Evolutionary conservation across 768 basidiomycete species (phyloP).

Genomic region (Boletus speciosus): DNA sequence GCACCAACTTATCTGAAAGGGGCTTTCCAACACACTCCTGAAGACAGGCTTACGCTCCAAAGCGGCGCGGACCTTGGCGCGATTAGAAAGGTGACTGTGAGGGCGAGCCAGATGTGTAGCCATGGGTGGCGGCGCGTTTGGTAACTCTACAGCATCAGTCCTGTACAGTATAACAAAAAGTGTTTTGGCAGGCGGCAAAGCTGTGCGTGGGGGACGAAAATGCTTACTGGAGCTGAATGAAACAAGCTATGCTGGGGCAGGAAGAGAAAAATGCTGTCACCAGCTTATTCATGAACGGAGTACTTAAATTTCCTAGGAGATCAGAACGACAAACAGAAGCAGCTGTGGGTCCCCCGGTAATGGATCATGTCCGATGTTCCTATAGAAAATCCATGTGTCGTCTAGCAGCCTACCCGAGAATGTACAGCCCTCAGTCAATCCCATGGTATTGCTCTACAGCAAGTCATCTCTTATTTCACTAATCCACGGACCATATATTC

Average conservation of each 20-base stretch:
- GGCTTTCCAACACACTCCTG: constrained; percentile 69
- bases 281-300: not conserved
- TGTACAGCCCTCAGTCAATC: constrained; percentile 1
- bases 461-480: not conserved
- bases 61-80: constrained; percentile 44
- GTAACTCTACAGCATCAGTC: not conserved
- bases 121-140: constrained; percentile 32
- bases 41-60: constrained; percentile 61
- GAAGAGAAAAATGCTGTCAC: not conserved
- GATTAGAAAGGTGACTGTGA: constrained; percentile 60
- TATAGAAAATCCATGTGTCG: not conserved
- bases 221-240: not conserved
- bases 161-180: not conserved
- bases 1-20: constrained; percentile 68
- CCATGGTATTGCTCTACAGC: constrained; percentile 12
- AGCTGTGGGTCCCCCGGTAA: not conserved
- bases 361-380: not conserved
- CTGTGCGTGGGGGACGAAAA: not conserved
- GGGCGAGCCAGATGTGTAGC: constrained; percentile 47
- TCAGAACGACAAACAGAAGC: not conserved
- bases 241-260: not conserved
- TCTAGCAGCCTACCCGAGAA: not conserved
- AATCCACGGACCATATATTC: too few relatives aligned
- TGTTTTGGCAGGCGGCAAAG: not conserved
- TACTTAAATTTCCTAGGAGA: too few relatives aligned